These are phyloP conservation scores for Lomentospora prolificans DNA, from an alignment of 2,329 filamentous ascomycete genomes.

Conservation along the genomic window DNA sequence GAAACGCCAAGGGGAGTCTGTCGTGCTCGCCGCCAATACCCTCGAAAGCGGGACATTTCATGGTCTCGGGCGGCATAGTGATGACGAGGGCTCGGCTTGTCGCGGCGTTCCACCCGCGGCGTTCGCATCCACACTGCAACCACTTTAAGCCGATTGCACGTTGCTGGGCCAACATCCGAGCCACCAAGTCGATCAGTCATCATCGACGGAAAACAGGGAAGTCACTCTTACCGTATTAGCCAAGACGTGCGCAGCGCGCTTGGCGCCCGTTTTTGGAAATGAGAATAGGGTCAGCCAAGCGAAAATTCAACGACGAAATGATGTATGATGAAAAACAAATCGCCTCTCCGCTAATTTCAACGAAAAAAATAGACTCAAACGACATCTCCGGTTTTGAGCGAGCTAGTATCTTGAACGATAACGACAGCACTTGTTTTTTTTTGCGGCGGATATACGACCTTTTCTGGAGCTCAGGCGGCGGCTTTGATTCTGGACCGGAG, in stretches of 20 bases:
- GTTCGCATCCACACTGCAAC: neutral
- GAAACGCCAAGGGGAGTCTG: neutral
- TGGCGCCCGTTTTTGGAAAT: too few species aligned
- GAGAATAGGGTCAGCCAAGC: too few species aligned
- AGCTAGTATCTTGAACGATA: neutral
- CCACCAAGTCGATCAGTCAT: neutral
- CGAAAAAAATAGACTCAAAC: neutral
- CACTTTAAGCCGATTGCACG: conserved; percentile 10
- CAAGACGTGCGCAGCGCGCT: neutral
- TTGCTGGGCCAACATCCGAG: conserved; percentile 7
- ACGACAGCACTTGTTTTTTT: neutral
- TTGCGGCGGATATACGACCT: neutral
- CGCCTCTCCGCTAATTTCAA: too few species aligned
- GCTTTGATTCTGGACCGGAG: too few species aligned
- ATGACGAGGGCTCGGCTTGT: conserved; percentile 5
- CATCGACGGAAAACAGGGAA: neutral
- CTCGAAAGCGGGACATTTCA: neutral
- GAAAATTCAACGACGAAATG: too few species aligned
- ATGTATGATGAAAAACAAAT: too few species aligned
- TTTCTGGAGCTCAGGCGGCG: too few species aligned
- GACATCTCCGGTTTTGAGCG: too few species aligned
- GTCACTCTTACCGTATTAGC: neutral
- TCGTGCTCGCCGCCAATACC: neutral
- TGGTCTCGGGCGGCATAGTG: neutral
- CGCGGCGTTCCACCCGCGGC: neutral